Conservation (phyloP, 371 early-diverging fungal species). For the Phascolomyces articulosus region DNA sequence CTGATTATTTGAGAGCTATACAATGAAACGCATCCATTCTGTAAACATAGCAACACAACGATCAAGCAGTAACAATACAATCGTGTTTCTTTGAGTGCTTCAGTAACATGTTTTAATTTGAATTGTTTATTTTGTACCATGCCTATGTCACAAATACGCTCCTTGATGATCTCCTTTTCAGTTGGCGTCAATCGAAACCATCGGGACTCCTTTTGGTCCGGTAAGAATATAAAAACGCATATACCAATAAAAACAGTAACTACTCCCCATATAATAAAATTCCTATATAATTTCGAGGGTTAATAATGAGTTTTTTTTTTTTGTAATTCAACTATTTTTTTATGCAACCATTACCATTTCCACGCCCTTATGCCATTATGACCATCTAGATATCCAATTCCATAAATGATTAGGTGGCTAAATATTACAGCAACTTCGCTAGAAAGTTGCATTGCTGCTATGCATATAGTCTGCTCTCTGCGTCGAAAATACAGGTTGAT, state of each 20-base stretch:
- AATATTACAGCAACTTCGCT: slow-evolving; percentile 39
- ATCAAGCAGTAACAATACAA: slow-evolving; percentile 9
- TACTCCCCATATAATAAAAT: slow-evolving; percentile 15
- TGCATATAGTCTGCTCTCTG: slow-evolving; percentile 27
- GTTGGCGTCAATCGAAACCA: slow-evolving; percentile 12
- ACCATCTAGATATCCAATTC: slow-evolving; percentile 29
- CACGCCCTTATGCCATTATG: slow-evolving; percentile 18
- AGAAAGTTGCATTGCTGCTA: slow-evolving; percentile 12
- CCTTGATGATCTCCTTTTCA: slow-evolving; percentile 10
- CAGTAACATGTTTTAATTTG: slow-evolving; percentile 11
- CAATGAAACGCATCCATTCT: slow-evolving; percentile 12
- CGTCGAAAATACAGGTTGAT: slow-evolving; percentile 35
- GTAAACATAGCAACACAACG: slow-evolving; percentile 5
- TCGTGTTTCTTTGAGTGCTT: slow-evolving; percentile 11
- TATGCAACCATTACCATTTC: no score
- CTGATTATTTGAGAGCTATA: slow-evolving; percentile 12
- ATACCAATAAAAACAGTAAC: slow-evolving; percentile 11
- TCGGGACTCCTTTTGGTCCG: slow-evolving; percentile 12
- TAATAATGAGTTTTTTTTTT: no score
- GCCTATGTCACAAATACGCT: slow-evolving; percentile 14
- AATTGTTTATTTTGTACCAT: slow-evolving; percentile 2
- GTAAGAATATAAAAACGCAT: slow-evolving; percentile 11
- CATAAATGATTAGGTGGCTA: slow-evolving; percentile 52
- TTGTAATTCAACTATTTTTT: no score
- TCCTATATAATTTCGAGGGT: neutral